Conservation (phyloP, 495 filamentous ascomycete species). For the Elasticomyces elasticus region DNA sequence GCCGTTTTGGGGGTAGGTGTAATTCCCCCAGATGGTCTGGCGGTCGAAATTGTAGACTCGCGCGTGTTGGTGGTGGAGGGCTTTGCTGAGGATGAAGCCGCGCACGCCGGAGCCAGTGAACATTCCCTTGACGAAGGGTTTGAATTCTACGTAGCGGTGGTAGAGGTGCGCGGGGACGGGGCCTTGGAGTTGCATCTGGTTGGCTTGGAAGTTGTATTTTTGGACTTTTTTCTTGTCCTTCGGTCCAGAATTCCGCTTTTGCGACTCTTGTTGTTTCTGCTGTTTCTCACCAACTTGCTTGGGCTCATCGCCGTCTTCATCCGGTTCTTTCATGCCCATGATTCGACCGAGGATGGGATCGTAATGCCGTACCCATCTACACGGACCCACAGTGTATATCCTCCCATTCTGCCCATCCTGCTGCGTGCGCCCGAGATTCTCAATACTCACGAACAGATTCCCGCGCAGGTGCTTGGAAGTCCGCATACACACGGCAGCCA, state of each 20-base stretch:
- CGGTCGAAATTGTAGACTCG: constrained; percentile 81
- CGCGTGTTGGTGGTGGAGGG: constrained; percentile 79
- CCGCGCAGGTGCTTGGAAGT: constrained; percentile 47
- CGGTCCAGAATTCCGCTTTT: not conserved
- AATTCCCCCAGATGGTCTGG: constrained; percentile 56
- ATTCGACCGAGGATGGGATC: constrained; percentile 82
- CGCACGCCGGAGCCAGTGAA: constrained; percentile 67
- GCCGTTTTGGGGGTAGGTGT: constrained; percentile 24
- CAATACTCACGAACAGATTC: constrained; percentile 57
- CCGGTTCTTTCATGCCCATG: constrained; percentile 60
- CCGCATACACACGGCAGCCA: constrained; percentile 48
- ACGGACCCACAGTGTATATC: constrained; percentile 66
- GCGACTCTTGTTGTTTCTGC: not conserved
- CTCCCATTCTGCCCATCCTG: constrained; percentile 60
- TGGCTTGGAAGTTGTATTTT: constrained; percentile 70
- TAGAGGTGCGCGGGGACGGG: constrained; percentile 71
- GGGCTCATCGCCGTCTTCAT: constrained; percentile 19
- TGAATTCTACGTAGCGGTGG: constrained; percentile 87
- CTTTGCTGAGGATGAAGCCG: constrained; percentile 69
- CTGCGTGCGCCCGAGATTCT: constrained; percentile 62
- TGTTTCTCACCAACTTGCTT: not conserved
- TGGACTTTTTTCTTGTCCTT: constrained; percentile 17
- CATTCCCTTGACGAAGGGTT: constrained; percentile 79
- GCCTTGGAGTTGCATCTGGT: constrained; percentile 77
- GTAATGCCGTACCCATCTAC: constrained; percentile 72